These are phyloP conservation scores for Asterophora lycoperdoides DNA, from an alignment of 768 basidiomycete genomes.

Conservation along the genomic window DNA sequence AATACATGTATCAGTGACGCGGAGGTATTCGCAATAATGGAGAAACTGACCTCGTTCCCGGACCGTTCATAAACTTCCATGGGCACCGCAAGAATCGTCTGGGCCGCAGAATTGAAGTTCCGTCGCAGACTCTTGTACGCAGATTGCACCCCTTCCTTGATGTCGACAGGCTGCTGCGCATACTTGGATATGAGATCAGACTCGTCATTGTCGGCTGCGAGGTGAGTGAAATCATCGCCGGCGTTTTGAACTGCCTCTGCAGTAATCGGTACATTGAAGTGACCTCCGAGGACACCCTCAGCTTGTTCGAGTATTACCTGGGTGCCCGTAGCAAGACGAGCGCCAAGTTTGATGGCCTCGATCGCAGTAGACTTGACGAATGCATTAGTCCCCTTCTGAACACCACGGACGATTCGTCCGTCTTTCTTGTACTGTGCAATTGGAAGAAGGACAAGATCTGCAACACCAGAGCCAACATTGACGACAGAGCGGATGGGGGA, in stretches of 20 bases:
- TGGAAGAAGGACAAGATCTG: conserved; percentile 91
- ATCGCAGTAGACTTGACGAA: conserved; percentile 94
- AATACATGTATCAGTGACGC: conserved; percentile 8
- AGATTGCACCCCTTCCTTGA: conserved; percentile 82
- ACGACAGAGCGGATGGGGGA: conserved; percentile 95
- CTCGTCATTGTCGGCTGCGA: conserved; percentile 36
- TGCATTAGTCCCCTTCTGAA: conserved; percentile 90
- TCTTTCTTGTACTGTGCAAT: conserved; percentile 98
- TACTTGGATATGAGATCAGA: conserved; percentile 80
- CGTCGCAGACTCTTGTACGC: conserved; percentile 87
- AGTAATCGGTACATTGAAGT: conserved; percentile 61
- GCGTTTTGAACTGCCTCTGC: conserved; percentile 60
- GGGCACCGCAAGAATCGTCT: conserved; percentile 96
- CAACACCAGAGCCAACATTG: conserved; percentile 95
- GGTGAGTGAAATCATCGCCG: conserved; percentile 28
- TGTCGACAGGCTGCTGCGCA: conserved; percentile 82
- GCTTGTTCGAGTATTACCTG: conserved; percentile 97
- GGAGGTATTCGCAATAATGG: background rate
- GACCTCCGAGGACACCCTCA: conserved; percentile 83
- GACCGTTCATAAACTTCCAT: conserved; percentile 99
- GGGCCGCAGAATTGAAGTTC: conserved; percentile 91
- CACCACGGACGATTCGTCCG: conserved; percentile 83
- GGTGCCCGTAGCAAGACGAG: conserved; percentile 91
- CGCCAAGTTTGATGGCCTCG: conserved; percentile 93
- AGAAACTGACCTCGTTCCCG: conserved; percentile 70